These are phyloP conservation scores for Euphrasia arctica DNA, from an alignment of 305 asterid genomes.

Conservation along the genomic window DNA sequence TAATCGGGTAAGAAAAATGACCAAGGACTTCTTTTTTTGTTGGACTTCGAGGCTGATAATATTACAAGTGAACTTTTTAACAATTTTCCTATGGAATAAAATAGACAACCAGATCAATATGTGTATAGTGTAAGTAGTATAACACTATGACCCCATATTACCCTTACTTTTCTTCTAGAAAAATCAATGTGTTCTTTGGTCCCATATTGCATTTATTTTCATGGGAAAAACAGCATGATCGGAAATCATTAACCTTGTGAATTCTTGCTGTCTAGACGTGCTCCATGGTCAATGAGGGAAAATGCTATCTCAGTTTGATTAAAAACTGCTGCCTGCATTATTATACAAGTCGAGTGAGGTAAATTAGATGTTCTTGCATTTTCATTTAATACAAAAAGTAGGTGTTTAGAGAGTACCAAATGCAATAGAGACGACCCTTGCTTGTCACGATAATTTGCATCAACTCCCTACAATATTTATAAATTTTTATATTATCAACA, in stretches of 20 bases:
- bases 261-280: slow-evolving; percentile 63
- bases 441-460: slow-evolving; percentile 85
- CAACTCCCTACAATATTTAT: slow-evolving; percentile 65
- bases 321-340: slow-evolving; percentile 44
- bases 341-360: slow-evolving; percentile 6
- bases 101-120: neutral
- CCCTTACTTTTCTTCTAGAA: slow-evolving; percentile 11
- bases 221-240: slow-evolving; percentile 18
- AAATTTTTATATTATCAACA: slow-evolving; percentile 22
- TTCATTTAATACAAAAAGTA: slow-evolving; percentile 3
- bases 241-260: slow-evolving; percentile 64
- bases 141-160: neutral
- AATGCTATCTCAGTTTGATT: slow-evolving; percentile 85
- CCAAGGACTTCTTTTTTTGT: neutral
- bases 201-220: neutral
- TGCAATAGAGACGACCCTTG: slow-evolving; percentile 93
- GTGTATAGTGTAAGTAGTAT: neutral
- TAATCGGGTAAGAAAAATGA: neutral
- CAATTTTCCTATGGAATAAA: neutral
- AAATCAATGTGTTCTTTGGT: slow-evolving; percentile 4
- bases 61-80: neutral
- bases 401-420: slow-evolving; percentile 49
- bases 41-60: neutral
- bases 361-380: slow-evolving; percentile 10
- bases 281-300: slow-evolving; percentile 86